phyloP scores from a whole-genome alignment of 768 basidiomycete genomes.

The Paxillus ammoniavirescens region DNA sequence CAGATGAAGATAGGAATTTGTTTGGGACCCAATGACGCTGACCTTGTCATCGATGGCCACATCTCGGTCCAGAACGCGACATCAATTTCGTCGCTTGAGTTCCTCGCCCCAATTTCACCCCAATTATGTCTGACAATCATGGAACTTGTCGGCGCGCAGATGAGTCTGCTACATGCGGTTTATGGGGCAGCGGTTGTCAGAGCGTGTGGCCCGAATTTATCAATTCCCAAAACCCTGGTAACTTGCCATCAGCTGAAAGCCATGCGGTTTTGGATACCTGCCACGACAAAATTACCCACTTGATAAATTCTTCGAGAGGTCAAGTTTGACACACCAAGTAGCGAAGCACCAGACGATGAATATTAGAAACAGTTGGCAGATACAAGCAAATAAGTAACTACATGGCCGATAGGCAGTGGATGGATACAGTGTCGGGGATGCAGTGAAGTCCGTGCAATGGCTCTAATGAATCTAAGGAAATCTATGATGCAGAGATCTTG shows the following conservation, averaged over 20 bases:
- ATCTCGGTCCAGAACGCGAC: slow-evolving; percentile 24
- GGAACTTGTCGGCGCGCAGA: slow-evolving; percentile 11
- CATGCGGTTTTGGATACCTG: slow-evolving; percentile 25
- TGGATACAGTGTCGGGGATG: slow-evolving; percentile 32
- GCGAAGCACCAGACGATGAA: slow-evolving; percentile 23
- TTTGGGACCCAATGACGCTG: slow-evolving; percentile 5
- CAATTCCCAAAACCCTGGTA: slow-evolving; percentile 27
- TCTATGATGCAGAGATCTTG: slow-evolving; percentile 29
- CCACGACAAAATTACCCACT: slow-evolving; percentile 15
- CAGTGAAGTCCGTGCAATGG: slow-evolving; percentile 28
- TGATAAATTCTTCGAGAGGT: slow-evolving; percentile 12
- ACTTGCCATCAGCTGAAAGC: slow-evolving; percentile 15
- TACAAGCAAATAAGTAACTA: slow-evolving; percentile 32
- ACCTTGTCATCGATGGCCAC: slow-evolving; percentile 3
- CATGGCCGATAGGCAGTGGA: slow-evolving; percentile 19
- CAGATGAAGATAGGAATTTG: neutral
- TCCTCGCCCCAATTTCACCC: slow-evolving; percentile 25
- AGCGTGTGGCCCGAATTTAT: slow-evolving; percentile 22
- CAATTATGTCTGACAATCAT: slow-evolving; percentile 12
- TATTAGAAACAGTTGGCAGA: slow-evolving; percentile 25
- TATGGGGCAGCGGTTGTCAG: slow-evolving; percentile 16
- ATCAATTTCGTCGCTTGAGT: slow-evolving; percentile 27
- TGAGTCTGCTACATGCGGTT: slow-evolving; percentile 21
- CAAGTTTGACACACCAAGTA: slow-evolving; percentile 13
- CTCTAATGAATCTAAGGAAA: slow-evolving; percentile 27